Conservation (phyloP, 169 alveolate species). For the Plasmodium coatneyi region DNA sequence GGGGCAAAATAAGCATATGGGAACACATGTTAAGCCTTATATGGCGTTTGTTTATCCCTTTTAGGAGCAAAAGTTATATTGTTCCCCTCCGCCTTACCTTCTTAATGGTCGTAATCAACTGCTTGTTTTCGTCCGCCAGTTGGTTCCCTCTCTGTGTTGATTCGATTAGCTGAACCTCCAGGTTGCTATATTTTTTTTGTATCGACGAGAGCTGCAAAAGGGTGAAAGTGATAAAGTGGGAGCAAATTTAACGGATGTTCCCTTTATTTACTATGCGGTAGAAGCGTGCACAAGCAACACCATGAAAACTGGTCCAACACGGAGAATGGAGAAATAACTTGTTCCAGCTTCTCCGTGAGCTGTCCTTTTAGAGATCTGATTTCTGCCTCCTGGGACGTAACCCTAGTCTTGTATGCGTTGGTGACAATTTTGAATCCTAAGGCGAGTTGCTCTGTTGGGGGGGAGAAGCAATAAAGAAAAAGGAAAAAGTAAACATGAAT, state of each 20-base stretch:
- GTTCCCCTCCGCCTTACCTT: constrained; percentile 42
- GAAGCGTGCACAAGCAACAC: background rate
- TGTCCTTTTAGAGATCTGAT: constrained; percentile 85
- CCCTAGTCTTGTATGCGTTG: constrained; percentile 89
- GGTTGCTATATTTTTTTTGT: constrained; percentile 87
- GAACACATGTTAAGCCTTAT: background rate
- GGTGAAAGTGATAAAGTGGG: background rate
- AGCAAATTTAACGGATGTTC: background rate
- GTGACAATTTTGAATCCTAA: constrained; percentile 88
- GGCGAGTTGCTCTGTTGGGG: constrained; percentile 86
- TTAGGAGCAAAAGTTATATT: background rate
- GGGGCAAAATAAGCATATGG: background rate
- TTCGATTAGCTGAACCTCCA: constrained; percentile 89
- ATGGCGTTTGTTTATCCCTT: background rate
- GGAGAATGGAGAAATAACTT: constrained; percentile 54
- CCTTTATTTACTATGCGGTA: too few relatives aligned
- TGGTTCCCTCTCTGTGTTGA: constrained; percentile 89
- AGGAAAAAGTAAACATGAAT: background rate
- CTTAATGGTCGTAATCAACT: constrained; percentile 83
- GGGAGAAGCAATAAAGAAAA: background rate
- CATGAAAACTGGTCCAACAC: background rate
- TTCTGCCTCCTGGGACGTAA: constrained; percentile 85
- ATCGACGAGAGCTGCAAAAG: constrained; percentile 79
- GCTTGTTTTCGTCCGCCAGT: constrained; percentile 88
- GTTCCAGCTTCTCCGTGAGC: constrained; percentile 86